Evolutionary conservation across 1,284 basidiomycete genomes (phyloP).

Genomic region (Xerocomus cyaneibrunnescens): DNA sequence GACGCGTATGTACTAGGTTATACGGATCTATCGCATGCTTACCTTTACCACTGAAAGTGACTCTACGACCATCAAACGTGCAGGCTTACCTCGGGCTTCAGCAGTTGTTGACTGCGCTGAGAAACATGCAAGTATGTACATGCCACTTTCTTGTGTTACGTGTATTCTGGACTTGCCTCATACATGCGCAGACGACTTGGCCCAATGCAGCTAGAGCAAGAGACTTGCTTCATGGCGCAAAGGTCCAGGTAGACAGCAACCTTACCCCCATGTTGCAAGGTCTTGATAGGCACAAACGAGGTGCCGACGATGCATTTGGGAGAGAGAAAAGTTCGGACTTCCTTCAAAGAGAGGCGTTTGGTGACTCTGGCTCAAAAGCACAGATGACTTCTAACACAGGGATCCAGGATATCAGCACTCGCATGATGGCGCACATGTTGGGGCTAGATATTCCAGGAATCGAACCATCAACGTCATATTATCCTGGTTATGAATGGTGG

Average conservation of each 20-base stretch:
- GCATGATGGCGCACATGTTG: conserved; percentile 70
- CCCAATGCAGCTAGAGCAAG: conserved; percentile 70
- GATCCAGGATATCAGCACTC: conserved; percentile 56
- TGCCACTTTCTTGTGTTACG: background rate
- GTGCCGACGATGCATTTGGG: conserved; percentile 66
- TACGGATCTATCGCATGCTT: background rate
- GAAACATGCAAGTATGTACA: conserved; percentile 65
- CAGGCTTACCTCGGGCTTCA: conserved; percentile 67
- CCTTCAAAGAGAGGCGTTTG: conserved; percentile 45
- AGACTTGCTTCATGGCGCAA: conserved; percentile 69
- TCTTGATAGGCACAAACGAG: conserved; percentile 54
- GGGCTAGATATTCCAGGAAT: conserved; percentile 60
- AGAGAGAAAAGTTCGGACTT: conserved; percentile 50
- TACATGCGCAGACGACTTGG: conserved; percentile 52
- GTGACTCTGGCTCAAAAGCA: conserved; percentile 28
- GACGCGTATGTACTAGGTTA: conserved; percentile 50
- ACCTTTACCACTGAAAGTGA: conserved; percentile 46
- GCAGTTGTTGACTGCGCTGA: conserved; percentile 65
- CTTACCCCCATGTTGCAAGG: conserved; percentile 36
- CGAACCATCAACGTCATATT: conserved; percentile 61
- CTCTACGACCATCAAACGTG: conserved; percentile 63
- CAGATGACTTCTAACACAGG: conserved; percentile 33
- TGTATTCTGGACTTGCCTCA: conserved; percentile 12
- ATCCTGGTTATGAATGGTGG: conserved; percentile 77
- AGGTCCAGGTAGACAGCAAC: conserved; percentile 51